Conservation (phyloP, 164 flowering plant species). For the Vitis amurensis region DNA sequence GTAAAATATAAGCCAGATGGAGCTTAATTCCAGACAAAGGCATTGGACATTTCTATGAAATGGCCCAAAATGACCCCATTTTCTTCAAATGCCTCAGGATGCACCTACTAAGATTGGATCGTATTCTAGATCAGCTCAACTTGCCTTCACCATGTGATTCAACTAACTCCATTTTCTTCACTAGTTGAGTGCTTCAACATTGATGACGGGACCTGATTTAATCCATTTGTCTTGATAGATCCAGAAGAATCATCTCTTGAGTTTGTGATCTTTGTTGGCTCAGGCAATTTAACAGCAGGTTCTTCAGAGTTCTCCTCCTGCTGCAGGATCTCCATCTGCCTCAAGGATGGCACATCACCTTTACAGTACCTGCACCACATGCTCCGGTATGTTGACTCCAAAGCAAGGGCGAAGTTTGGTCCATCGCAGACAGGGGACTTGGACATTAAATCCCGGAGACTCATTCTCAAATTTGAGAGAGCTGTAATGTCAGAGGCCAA, state of each 20-base stretch:
- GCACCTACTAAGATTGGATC: not conserved
- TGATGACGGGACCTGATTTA: conserved; percentile 20
- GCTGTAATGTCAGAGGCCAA: conserved; percentile 74
- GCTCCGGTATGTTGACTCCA: conserved; percentile 68
- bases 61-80: not conserved
- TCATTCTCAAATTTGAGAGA: conserved; percentile 72
- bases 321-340: conserved; percentile 45
- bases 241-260: conserved; percentile 21
- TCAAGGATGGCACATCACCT: conserved; percentile 78
- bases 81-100: not conserved
- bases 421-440: conserved; percentile 94
- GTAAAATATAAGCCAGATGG: conserved; percentile 5
- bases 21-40: conserved; percentile 1
- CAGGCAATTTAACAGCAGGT: conserved; percentile 18
- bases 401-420: conserved; percentile 47
- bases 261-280: conserved; percentile 21
- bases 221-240: conserved; percentile 52
- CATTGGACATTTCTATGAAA: not conserved
- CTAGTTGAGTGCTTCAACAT: conserved; percentile 6
- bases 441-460: conserved; percentile 78
- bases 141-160: conserved; percentile 19
- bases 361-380: conserved; percentile 85
- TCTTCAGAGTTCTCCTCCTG: conserved; percentile 35
- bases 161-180: conserved; percentile 40
- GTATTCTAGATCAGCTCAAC: conserved; percentile 9